Base-by-base conservation (phyloP, 2,329 filamentous ascomycete species). In the Hyphodiscus sp. region DNA sequence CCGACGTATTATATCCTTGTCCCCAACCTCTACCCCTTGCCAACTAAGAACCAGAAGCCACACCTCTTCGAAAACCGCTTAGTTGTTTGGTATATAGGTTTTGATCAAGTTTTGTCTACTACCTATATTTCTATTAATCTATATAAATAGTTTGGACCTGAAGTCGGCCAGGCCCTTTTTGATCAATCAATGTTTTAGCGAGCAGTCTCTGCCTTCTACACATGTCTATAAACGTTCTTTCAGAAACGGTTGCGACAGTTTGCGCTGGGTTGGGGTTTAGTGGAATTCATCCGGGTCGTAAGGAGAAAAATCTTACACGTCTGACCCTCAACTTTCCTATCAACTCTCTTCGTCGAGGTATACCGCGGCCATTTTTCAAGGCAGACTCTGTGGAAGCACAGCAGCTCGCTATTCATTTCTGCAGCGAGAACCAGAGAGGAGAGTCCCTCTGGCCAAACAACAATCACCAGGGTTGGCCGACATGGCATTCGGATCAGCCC, bases 331-430 rank as follows among this genome's bases (percentile, higher is more conserved):
- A 4, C 11, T 38, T 38, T 10, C 33, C 33, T 6, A n/a, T 38
- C 16, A 10, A 38, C 11, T 38, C 16, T 38, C 33, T 29, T 29
- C n/a, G n/a, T 49, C 15, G 44, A 45, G 8, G 29, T 13, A 10
- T 46, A 49, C 13, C 47, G 33, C 43, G 49, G 2, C 42, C 46
- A n/a, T 53, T 46, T 13, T 29, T 29, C 2, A 20, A 18, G 10
- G 20, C 51, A 11, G 47, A 49, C 20, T 49, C 46, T 8, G 23
- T 42, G 20, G 51, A 53, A 16, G 47, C 47, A 11, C 23, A 45
- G 11, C 19, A 46, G 9, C 49, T 49, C 15, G 51, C 51, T n/a
- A n/a, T 49, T 5, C 13, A 41, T 0, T 53, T 53, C 43, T 53
- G 46, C 26, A 4, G 41, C 10, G 41, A 46, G 20, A 18, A 46